These are phyloP conservation scores for Rhizopogon vesiculosus DNA, from an alignment of 768 basidiomycete species.

Conservation along the genomic window DNA sequence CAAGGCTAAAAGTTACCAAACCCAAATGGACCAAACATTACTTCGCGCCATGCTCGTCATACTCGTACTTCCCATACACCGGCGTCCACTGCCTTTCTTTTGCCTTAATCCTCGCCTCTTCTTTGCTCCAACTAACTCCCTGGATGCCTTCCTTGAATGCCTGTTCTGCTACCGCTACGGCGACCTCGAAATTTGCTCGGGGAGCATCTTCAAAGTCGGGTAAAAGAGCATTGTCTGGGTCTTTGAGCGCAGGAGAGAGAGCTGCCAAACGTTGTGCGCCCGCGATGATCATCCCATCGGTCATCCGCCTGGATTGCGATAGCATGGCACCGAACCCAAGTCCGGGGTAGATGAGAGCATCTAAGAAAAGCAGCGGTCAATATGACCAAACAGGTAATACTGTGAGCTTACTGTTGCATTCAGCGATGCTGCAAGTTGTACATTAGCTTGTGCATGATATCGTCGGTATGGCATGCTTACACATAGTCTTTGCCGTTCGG, in stretches of 20 bases:
- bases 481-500: constrained; percentile 60
- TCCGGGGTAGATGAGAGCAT: constrained; percentile 82
- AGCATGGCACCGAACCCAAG: constrained; percentile 80
- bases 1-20: constrained; percentile 2
- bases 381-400: not conserved
- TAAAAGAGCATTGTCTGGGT: constrained; percentile 67
- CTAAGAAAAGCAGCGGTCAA: constrained; percentile 19
- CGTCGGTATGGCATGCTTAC: constrained; percentile 33
- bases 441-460: constrained; percentile 2
- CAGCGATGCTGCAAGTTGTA: constrained; percentile 49
- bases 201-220: constrained; percentile 77
- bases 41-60: constrained; percentile 49
- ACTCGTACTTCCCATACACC: constrained; percentile 59
- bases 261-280: constrained; percentile 71
- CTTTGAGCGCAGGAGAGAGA: constrained; percentile 68
- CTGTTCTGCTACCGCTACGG: constrained; percentile 73
- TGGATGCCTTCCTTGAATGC: constrained; percentile 71
- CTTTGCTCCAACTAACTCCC: constrained; percentile 51
- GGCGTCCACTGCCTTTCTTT: constrained; percentile 57
- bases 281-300: constrained; percentile 86
- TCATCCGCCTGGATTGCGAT: constrained; percentile 55
- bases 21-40: constrained; percentile 8
- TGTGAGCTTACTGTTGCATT: constrained; percentile 57
- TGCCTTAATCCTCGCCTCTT: constrained; percentile 50
- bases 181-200: constrained; percentile 74